Conservation (phyloP, 1,139 yeast species). For the Saccharomycopsis hybrid region DNA sequence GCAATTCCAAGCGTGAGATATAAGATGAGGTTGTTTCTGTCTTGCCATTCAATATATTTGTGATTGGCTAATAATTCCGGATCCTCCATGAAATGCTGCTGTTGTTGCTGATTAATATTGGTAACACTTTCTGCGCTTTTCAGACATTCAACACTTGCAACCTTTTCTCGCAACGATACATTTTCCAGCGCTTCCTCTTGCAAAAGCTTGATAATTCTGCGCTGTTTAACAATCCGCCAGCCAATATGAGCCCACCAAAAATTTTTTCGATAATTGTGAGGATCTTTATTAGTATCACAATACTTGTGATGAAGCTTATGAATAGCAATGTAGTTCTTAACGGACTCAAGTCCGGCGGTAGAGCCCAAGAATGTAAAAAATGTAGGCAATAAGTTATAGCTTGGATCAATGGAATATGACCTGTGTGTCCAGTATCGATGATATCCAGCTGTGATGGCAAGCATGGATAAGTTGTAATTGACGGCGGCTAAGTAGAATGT, state of each 20-base stretch:
- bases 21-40: constrained; percentile 38
- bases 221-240: constrained; percentile 54
- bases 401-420: constrained; percentile 36
- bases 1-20: constrained; percentile 41
- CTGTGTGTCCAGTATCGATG: constrained; percentile 64
- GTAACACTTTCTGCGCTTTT: constrained; percentile 27
- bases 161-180: no score
- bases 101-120: background rate
- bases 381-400: constrained; percentile 2
- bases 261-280: constrained; percentile 54
- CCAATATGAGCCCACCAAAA: constrained; percentile 57
- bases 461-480: constrained; percentile 38
- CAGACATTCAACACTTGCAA: no score
- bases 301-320: constrained; percentile 70
- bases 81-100: constrained; percentile 29
- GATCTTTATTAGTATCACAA: constrained; percentile 63
- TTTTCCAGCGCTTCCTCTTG: no score
- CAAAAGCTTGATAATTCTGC: constrained; percentile 23
- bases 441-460: constrained; percentile 49
- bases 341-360: constrained; percentile 57
- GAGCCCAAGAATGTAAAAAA: constrained; percentile 36
- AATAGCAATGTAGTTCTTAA: constrained; percentile 55
- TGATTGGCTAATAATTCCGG: constrained; percentile 33
- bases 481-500: constrained; percentile 28
- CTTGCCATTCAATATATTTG: constrained; percentile 51